Evolutionary conservation across 371 early-diverging fungal species (phyloP).

Genomic region (Mortierella sp.): DNA sequence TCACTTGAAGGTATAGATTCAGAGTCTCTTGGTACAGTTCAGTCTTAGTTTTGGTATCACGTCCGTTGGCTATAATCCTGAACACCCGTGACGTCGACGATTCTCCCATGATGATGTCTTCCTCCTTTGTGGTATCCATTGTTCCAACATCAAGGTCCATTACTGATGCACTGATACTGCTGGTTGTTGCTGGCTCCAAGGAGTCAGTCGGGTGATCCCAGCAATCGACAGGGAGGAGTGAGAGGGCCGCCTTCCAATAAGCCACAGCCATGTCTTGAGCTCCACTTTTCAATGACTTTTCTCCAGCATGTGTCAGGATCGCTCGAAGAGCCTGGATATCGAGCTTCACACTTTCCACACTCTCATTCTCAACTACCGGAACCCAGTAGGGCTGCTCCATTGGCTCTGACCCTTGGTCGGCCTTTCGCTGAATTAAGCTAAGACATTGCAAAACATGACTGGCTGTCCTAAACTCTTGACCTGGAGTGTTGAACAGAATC

Average conservation of each 20-base stretch:
- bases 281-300: constrained; percentile 50
- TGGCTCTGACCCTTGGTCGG: not conserved
- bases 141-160: no score
- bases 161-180: not conserved
- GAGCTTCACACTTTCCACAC: constrained; percentile 4
- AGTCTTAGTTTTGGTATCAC: not conserved
- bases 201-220: constrained; percentile 14
- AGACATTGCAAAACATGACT: constrained; percentile 36
- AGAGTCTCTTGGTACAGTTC: constrained; percentile 34
- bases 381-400: not conserved
- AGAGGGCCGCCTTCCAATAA: constrained; percentile 45
- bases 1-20: constrained; percentile 42
- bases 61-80: not conserved
- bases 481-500: constrained; percentile 24
- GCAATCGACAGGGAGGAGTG: constrained; percentile 41
- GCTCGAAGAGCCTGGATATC: constrained; percentile 20
- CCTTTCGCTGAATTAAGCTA: constrained; percentile 25
- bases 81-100: not conserved
- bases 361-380: constrained; percentile 1
- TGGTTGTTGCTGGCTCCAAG: not conserved
- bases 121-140: not conserved
- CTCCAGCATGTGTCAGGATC: constrained; percentile 36
- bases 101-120: constrained; percentile 11
- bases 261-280: constrained; percentile 46
- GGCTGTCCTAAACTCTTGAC: constrained; percentile 39